Evolutionary conservation across 768 basidiomycete species (phyloP), one percentile per base, ranked within the genome.

Genomic region (Leccinum uliginosum): DNA sequence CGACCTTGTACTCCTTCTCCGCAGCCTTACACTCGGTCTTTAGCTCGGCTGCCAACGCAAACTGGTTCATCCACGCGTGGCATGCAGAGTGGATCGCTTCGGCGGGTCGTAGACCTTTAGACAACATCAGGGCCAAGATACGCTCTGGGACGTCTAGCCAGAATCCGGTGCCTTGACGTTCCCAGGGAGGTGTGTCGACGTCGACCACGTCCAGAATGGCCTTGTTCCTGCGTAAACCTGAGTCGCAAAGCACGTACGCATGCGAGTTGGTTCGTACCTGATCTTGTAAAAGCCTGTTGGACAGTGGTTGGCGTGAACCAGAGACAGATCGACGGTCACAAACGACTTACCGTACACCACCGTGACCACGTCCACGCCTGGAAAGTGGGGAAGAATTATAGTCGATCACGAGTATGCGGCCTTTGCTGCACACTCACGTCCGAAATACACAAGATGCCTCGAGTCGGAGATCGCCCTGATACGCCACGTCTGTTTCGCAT

Each of bases 81-180:
- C 86, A 78, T 3, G 93, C 92, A 5, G 91, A 81, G 65, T 96
- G 93, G 49, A 95, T 91, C 0, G 86, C 88, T 50, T 83, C 92
- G 0, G 92, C 90, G 1, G 84, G 78, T 57, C 85, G 82, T 43
- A 91, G 78, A 5, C 72, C 74, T 60, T 85, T 83, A 11, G 61
- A 59, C 12, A 71, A 70, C 67, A 93, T 75, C n/a, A 85, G 65
- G 6, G 76, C 66, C 48, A 92, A 68, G 21, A 82, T 74, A 0
- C 67, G 32, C 24, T 73, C 74, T 0, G 89, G 86, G 1, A 93
- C 74, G 64, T 94, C 89, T 24, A 94, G 74, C 92, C 92, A 94
- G 57, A 84, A 73, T 1, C 93, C 92, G 1, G 80, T 84, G 1
- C 87, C 83, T 55, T 85, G 81, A 23, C 84, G 83, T 59, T 86